Base-by-base conservation (phyloP, 2,329 filamentous ascomycete species). In the Alternaria rosae region DNA sequence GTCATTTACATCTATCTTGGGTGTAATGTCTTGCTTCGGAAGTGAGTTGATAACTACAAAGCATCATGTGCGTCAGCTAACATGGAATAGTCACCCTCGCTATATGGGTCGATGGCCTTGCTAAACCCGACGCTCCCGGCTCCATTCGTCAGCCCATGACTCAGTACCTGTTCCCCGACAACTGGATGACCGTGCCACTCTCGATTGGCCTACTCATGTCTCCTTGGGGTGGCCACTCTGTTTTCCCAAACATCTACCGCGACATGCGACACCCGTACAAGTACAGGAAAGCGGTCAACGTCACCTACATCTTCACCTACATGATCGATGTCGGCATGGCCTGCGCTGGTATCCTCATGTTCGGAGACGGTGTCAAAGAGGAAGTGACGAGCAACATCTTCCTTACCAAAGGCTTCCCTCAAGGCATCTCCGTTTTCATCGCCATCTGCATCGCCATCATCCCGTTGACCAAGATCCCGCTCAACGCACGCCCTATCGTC, bases 321-420 rank as follows among this genome's bases (percentile, higher is more conserved):
- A 75, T 92, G 20, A 86, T 98, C 12, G 94, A 98, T 77, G 85
- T 90, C 25, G 86, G 89, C 47, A 93, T 97, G 76, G 94, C 93
- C 25, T 86, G 95, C 45, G 87, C 92, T 11, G 94, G 95, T 41
- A 87, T 95, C 60, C 85, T 97, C 67, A 98, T 99, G 94, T 99
- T 97, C 78, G 94, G 94, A 63, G 92, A 97, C 69, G 86, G 83
- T n/a, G 92, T 97, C 56, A 87, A 86, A 59, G 94, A 97, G 66
- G 93, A 96, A 78, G 90, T 98, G 76, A 97, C 95, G 0, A 91
- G 91, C 73, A 98, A 97, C 80, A 90, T 99, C 62, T 87, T 98
- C 67, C 84, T 86, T 54, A 91, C 88, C 1, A 80, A 85, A 6
- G 90, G 90, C 56, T 97, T 97, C 76, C 92, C 94, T 1, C 82